Conservation (phyloP, 257 asterid species). For the Solanum okadae region DNA sequence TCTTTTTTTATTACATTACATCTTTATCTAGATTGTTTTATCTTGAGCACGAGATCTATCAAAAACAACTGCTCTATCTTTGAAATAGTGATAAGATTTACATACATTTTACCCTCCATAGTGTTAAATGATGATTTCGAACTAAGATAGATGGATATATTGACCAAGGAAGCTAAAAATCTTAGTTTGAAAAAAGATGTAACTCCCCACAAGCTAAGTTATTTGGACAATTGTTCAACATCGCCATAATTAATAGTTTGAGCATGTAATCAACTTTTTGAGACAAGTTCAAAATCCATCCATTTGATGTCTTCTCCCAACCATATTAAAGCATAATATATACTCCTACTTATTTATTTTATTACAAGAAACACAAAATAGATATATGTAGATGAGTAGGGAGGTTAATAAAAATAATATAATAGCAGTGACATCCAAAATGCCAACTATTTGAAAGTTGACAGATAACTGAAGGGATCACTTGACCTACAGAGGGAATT, state of each 20-base stretch:
- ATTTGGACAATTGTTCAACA: background rate
- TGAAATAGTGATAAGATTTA: too few species aligned
- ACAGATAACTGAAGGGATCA: constrained; percentile 1
- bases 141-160: background rate
- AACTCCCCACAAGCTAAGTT: background rate
- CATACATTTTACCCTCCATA: background rate
- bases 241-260: background rate
- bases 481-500: background rate
- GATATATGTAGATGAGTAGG: background rate
- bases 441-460: background rate
- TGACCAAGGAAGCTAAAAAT: background rate
- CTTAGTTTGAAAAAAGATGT: background rate
- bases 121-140: background rate
- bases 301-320: background rate
- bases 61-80: too few species aligned
- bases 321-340: background rate
- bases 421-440: background rate
- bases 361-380: background rate
- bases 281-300: background rate
- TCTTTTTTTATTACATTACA: background rate
- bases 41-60: background rate
- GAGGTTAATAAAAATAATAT: background rate
- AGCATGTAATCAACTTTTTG: background rate
- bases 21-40: background rate
- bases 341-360: background rate